A percentile compares a stretch with the other conserved stretches of the same genome.
Evolutionary conservation across 306 rosid species (phyloP).

Genomic region (Cucurbita argyrosperma): DNA sequence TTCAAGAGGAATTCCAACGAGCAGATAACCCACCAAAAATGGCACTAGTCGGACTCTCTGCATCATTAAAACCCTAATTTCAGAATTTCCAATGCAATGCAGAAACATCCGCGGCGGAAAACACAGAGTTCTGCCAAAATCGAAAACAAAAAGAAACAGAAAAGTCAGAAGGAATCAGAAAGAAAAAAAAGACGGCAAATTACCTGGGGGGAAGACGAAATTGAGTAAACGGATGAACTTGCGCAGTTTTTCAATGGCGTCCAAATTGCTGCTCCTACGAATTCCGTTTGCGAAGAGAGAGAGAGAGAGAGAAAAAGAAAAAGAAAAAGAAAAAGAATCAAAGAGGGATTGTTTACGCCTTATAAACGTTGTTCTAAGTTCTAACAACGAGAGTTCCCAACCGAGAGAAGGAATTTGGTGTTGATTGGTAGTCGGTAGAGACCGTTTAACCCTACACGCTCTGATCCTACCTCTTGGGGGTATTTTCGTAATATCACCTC

Average conservation of each 20-base stretch:
- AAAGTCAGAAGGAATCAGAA: background rate
- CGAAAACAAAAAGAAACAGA: background rate
- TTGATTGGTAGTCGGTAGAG: slow-evolving; percentile 8
- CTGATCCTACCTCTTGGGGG: slow-evolving; percentile 8
- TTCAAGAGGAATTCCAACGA: background rate
- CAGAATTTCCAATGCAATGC: slow-evolving; percentile 2
- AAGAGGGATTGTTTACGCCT: background rate
- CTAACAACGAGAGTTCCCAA: background rate
- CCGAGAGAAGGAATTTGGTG: slow-evolving; percentile 5
- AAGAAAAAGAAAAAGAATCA: background rate
- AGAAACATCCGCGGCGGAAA: background rate
- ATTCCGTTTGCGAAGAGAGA: background rate
- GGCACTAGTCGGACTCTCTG: background rate
- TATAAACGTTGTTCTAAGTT: slow-evolving; percentile 6
- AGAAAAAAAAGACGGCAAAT: background rate
- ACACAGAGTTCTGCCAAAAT: background rate
- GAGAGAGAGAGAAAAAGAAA: background rate
- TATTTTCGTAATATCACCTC: background rate
- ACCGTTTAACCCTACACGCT: slow-evolving; percentile 11
- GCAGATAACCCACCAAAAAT: background rate
- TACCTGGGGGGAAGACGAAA: background rate
- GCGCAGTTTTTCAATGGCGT: background rate
- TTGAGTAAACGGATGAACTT: background rate
- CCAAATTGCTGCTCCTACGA: background rate
- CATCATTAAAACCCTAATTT: slow-evolving; percentile 10